Base-by-base conservation (phyloP, 176 grass and related monocot genomes). In the Typha latifolia region DNA sequence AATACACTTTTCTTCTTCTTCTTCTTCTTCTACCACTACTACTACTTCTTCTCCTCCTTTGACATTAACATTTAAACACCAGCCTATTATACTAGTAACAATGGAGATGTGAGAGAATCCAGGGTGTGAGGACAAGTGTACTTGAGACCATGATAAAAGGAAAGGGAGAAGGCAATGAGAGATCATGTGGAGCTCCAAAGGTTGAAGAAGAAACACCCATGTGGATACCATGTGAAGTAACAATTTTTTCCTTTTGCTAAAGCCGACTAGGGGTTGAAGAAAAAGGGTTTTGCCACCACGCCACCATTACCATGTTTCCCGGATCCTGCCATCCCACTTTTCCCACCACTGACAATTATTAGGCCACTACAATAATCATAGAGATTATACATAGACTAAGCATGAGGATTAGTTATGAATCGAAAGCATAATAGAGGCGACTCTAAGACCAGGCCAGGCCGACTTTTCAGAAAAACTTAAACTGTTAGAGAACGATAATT, bases 201-300 rank as follows among this genome's bases (percentile, higher is more conserved):
- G 21, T 5, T 1, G 0, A 5, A 18, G 19, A 12, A 4, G 63
- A 37, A 65, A 14, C 14, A 9, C 14, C 63, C 63, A 65, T 65
- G 63, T 43, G 63, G 63, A 64, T 43, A 4, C 62, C 62, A 64
- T 65, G 63, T 43, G 63, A 37, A 37, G 27, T 63, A 19, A 43
- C 32, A 59, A 12, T n/a, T 37, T 47, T 65, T 65, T 16, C 14
- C 8, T 43, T 64, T 64, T 18, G 14, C 34, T 29, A 15, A 47
- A 65, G 63, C 63, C 26, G 1, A 20, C 15, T 21, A 18, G 4
- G 12, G 31, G 31, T 8, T 23, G 4, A 14, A 29, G n/a, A 14
- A 34, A 34, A 47, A 64, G 15, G 31, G 0, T n/a, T 6, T 9
- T 27, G 9, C 16, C 63, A 24, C 14, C 63, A 47, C 8, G 37